Conservation (phyloP, 2,329 filamentous ascomycete genomes). For the Talaromyces amestolkiae region DNA sequence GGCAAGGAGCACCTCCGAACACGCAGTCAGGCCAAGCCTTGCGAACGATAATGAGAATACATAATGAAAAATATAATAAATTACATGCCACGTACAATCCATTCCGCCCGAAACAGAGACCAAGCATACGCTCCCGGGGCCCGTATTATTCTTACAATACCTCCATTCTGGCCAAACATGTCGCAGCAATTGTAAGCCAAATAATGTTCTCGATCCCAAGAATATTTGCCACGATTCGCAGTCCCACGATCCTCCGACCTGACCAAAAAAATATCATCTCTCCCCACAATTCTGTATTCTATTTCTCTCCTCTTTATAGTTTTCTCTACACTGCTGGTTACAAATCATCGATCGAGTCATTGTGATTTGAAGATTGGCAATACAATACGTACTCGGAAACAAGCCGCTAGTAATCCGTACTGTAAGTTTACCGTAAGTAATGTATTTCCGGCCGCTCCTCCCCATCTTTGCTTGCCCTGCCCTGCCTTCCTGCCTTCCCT, state of each 20-base stretch:
- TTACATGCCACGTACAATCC: neutral
- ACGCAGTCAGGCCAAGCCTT: constrained; percentile 7
- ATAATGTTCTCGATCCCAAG: neutral
- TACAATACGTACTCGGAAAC: constrained; percentile 10
- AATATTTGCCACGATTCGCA: constrained; percentile 10
- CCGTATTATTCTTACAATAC: neutral
- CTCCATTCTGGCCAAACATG: constrained; percentile 4
- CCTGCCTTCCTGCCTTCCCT: neutral
- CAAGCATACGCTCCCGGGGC: neutral
- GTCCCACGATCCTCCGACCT: neutral
- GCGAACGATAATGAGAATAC: constrained; percentile 5
- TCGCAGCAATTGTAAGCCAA: constrained; percentile 12
- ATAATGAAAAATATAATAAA: constrained; percentile 7
- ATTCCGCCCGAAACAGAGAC: constrained; percentile 8
- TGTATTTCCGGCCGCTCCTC: constrained; percentile 9
- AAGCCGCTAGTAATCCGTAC: neutral
- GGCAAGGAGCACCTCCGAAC: constrained; percentile 12
- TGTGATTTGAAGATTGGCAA: neutral
- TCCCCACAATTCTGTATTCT: constrained; percentile 1
- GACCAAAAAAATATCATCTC: neutral
- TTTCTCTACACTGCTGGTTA: neutral
- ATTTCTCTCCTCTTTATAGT: neutral
- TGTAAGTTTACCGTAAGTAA: constrained; percentile 1
- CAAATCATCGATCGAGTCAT: neutral
- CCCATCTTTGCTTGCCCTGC: neutral